Base-by-base conservation (phyloP, 805 yeast species). In the Peterozyma toletana region DNA sequence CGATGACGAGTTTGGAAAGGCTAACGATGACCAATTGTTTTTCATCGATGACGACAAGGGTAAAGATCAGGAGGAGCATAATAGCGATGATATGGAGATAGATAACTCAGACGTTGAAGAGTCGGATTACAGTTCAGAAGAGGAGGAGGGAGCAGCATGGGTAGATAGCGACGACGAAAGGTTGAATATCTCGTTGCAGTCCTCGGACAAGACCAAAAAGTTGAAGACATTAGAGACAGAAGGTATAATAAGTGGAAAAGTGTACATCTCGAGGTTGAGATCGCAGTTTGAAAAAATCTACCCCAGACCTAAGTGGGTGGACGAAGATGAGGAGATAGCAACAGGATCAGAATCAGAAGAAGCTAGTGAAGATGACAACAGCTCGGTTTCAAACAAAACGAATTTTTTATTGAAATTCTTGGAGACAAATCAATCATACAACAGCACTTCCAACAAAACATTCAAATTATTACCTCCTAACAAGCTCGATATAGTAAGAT, bases 111-210 rank as follows among this genome's bases (percentile, higher is more conserved):
- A 57, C 27, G 63, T 55, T 17, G 70, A 63, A 46, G 68, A 60
- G n/a, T 58, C 55, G 1, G 71, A 62, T 15, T 46, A 43, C 9
- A 56, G 45, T 13, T 41, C 44, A 30, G 55, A 56, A 15, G 63
- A 50, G 7, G 64, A 52, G 17, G 56, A 48, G 9, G 63, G 56
- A 3, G 57, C 57, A 39, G 88, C 82, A 2, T 93, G 99, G 99
- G 61, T 61, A 13, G 99, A 93, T 64, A 83, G 95, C 46, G 98
- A 90, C 55, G 99, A 93, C 60, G 98, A 90, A 49, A 70, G 70
- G 37, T 52, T 86, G 21, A 64, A 67, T 16, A 71, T 91, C 6
- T 77, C 93, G 1, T 62, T 93, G 30, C 57, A 69, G 13, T 60
- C 74, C 1, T 66, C 81, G 1, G 82, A 83, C 50, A 78, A 75